Base-by-base conservation (phyloP, 768 basidiomycete species). In the Lactifluus piperatus region DNA sequence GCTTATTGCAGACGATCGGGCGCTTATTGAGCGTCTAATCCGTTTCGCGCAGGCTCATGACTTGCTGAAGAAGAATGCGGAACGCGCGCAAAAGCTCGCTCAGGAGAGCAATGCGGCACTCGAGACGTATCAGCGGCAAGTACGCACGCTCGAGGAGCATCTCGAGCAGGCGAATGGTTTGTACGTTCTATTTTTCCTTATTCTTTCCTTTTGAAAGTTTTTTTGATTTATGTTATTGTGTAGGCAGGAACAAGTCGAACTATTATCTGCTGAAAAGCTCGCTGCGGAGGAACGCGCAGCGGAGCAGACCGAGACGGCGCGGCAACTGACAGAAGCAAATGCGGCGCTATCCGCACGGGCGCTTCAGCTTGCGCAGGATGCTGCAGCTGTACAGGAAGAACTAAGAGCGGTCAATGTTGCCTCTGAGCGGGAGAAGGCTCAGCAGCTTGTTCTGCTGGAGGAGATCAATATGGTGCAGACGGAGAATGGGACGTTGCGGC, bases 71-170 rank as follows among this genome's bases (percentile, higher is more conserved):
- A 88, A 86, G 74, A 94, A 93, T 68, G 91, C 92, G 20, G 91
- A 92, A 67, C 78, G 91, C 50, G 93, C 91, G 22, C 88, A 94
- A 76, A 92, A 91, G 71, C 78, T 95, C 29, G 89, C 91, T 4
- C 85, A 87, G 70, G 93, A 94, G 51, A 88, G 86, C 41, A 84
- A 82, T 59, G 71, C 68, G 20, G 90, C 86, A 26, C 72, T 97
- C 43, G 91, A 92, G 75, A 92, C 86, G 18, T 95, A 97, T 68
- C 90, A 95, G 75, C 86, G 85, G 72, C 92, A 95, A 68, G 85
- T 94, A 4, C 78, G 80, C 66, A 81, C 78, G 24, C 75, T 95
- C 57, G 91, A 94, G 67, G 88, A 91, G 66, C 79, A 88, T 56
- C 84, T 91, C 64, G 69, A 78, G 64, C 62, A 69, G 9, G 69